A percentile compares a stretch with the other conserved stretches of the same genome.
These are phyloP conservation scores for Magnaporthiopsis poae DNA, from an alignment of 2,329 filamentous ascomycete genomes.

Conservation along the genomic window DNA sequence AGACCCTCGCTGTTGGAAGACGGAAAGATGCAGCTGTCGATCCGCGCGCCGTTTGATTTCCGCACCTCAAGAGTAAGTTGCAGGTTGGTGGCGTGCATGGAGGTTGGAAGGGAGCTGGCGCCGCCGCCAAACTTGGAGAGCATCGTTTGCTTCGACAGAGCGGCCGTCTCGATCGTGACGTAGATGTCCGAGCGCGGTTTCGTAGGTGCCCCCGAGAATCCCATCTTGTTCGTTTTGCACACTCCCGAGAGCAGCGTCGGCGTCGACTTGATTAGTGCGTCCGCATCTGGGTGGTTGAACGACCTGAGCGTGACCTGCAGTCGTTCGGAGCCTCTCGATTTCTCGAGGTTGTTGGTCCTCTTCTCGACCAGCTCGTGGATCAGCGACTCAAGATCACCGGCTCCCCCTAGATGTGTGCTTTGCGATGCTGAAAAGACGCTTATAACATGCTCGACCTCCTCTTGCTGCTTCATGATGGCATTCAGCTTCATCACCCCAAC, in stretches of 20 bases:
- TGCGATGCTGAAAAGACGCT: slow-evolving; percentile 20
- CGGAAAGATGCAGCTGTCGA: slow-evolving; percentile 79
- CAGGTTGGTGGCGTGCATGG: slow-evolving; percentile 59
- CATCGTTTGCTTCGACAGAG: slow-evolving; percentile 65
- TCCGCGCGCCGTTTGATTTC: slow-evolving; percentile 63
- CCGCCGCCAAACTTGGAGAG: slow-evolving; percentile 62
- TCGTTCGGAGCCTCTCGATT: slow-evolving; percentile 61
- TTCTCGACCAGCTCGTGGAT: slow-evolving; percentile 66
- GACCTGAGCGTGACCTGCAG: slow-evolving; percentile 70
- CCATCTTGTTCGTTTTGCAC: slow-evolving; percentile 74
- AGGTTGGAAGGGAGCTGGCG: slow-evolving; percentile 57
- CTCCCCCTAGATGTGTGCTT: slow-evolving; percentile 30
- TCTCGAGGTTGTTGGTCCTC: slow-evolving; percentile 63
- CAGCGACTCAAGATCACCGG: slow-evolving; percentile 62
- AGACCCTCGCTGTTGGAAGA: slow-evolving; percentile 70
- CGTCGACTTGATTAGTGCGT: slow-evolving; percentile 71
- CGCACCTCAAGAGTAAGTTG: slow-evolving; percentile 86
- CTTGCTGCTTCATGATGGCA: slow-evolving; percentile 58
- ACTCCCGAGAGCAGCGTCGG: slow-evolving; percentile 80
- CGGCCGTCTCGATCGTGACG: slow-evolving; percentile 68
- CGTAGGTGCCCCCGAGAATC: slow-evolving; percentile 83
- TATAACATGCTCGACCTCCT: slow-evolving; percentile 66
- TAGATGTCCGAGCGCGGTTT: slow-evolving; percentile 91
- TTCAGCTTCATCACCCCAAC: slow-evolving; percentile 71
- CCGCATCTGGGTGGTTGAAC: slow-evolving; percentile 69